Percentiles rank a stretch among this genome's conserved stretches.
These are phyloP conservation scores for Exserohilum rostratum DNA, from an alignment of 2,329 filamentous ascomycete species.

Conservation along the genomic window DNA sequence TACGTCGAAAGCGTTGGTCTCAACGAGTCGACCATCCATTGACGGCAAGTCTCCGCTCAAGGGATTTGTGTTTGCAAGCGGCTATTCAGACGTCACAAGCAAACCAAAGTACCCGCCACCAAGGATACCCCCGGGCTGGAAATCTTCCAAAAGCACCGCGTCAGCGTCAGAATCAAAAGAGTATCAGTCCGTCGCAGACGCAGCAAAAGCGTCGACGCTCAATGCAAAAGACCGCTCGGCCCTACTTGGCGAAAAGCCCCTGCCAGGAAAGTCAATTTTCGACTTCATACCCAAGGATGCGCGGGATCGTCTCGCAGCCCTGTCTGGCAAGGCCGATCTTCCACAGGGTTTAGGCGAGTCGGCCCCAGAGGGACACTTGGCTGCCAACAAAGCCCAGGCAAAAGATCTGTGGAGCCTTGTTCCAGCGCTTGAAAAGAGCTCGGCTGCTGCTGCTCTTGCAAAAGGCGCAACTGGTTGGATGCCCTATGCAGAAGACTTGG, in stretches of 20 bases:
- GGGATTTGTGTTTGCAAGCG: constrained; percentile 74
- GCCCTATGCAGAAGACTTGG: constrained; percentile 83
- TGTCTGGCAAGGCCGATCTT: constrained; percentile 76
- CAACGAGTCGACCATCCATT: constrained; percentile 68
- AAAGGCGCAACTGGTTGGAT: constrained; percentile 68
- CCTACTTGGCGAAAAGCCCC: constrained; percentile 76
- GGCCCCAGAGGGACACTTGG: constrained; percentile 67
- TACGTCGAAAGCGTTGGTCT: constrained; percentile 54
- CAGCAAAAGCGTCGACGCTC: constrained; percentile 75
- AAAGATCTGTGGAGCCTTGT: constrained; percentile 60
- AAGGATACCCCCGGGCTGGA: constrained; percentile 75
- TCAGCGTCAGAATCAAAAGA: constrained; percentile 41
- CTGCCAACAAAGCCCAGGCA: constrained; percentile 66
- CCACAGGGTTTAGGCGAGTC: constrained; percentile 79
- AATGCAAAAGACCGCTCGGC: constrained; percentile 78
- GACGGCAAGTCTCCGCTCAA: constrained; percentile 81
- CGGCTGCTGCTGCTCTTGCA: constrained; percentile 54
- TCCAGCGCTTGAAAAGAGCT: constrained; percentile 49
- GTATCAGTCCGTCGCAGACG: constrained; percentile 72
- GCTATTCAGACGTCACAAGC: constrained; percentile 50
- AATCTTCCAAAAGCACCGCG: constrained; percentile 56
- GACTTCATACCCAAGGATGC: constrained; percentile 83
- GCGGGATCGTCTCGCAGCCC: constrained; percentile 75
- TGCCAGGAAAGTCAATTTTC: constrained; percentile 94
- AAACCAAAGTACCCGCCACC: constrained; percentile 66